phyloP scores from a whole-genome alignment of 2,329 filamentous ascomycete genomes.

The Coniochaeta sp. region DNA sequence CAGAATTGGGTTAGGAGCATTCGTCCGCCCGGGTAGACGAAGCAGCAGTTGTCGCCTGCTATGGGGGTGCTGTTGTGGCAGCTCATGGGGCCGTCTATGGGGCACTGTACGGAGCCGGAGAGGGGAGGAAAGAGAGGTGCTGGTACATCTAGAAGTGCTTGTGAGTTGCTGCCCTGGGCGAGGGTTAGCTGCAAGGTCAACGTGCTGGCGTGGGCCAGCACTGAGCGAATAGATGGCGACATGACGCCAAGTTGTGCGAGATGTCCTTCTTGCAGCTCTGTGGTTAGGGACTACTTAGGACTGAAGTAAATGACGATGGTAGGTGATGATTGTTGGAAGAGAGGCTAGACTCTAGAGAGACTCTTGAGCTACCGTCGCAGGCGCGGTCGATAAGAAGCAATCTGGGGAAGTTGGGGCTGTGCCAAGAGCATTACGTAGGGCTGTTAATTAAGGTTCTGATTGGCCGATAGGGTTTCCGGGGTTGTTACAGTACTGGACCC shows the following conservation, averaged over 20 bases:
- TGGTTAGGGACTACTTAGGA: no score
- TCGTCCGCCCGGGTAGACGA: slow-evolving; percentile 31
- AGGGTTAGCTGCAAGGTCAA: slow-evolving; percentile 24
- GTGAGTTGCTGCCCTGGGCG: slow-evolving; percentile 9
- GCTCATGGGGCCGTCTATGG: slow-evolving; percentile 31
- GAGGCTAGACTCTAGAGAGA: no score
- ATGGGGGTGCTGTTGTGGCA: slow-evolving; percentile 28
- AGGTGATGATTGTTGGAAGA: no score
- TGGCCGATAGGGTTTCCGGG: background rate
- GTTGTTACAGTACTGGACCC: background rate
- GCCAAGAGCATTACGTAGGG: background rate
- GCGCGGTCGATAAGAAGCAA: background rate
- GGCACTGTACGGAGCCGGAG: slow-evolving; percentile 27
- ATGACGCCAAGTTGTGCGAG: slow-evolving; percentile 5
- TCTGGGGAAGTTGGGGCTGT: background rate
- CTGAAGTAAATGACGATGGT: background rate
- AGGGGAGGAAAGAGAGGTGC: slow-evolving; percentile 26
- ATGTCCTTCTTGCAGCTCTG: background rate
- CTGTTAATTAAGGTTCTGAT: background rate
- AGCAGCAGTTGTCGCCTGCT: slow-evolving; percentile 30
- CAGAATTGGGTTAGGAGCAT: slow-evolving; percentile 36
- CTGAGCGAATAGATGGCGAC: slow-evolving; percentile 20
- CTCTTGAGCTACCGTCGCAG: no score
- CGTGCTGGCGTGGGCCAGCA: slow-evolving; percentile 23
- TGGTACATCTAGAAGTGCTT: slow-evolving; percentile 12